Conservation (phyloP, 116 monocot genomes). For the Papilionanthe hybrid region DNA sequence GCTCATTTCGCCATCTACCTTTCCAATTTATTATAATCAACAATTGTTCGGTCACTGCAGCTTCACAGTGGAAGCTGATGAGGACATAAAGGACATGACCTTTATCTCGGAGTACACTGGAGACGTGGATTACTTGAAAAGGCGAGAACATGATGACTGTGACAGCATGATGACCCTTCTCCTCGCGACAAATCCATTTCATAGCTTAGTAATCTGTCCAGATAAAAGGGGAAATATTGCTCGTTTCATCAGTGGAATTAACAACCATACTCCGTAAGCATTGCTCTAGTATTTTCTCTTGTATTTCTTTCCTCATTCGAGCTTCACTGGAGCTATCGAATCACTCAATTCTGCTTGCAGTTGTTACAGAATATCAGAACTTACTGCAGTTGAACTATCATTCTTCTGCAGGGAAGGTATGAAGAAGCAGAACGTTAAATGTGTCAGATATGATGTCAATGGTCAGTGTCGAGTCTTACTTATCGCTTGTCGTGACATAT, state of each 20-base stretch:
- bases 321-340: background rate
- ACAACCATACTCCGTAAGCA: conserved; percentile 73
- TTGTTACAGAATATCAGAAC: conserved; percentile 11
- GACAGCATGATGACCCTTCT: conserved; percentile 96
- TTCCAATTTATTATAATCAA: background rate
- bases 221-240: conserved; percentile 87
- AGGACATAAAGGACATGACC: conserved; percentile 70
- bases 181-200: conserved; percentile 36
- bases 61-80: conserved; percentile 82
- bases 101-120: conserved; percentile 72
- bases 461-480: conserved; percentile 72
- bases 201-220: conserved; percentile 69
- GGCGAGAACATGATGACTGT: conserved; percentile 75
- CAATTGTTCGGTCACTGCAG: conserved; percentile 30
- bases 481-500: conserved; percentile 81
- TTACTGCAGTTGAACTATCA: conserved; percentile 11
- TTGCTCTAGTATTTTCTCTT: background rate
- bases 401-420: conserved; percentile 61
- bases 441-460: conserved; percentile 76
- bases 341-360: conserved; percentile 57
- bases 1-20: background rate
- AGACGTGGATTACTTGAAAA: conserved; percentile 72
- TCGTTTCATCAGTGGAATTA: conserved; percentile 88
- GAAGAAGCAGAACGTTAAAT: conserved; percentile 86
- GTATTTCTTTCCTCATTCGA: background rate